These are phyloP conservation scores for Lolium perenne DNA, from an alignment of 176 grass and related monocot genomes.

Conservation along the genomic window DNA sequence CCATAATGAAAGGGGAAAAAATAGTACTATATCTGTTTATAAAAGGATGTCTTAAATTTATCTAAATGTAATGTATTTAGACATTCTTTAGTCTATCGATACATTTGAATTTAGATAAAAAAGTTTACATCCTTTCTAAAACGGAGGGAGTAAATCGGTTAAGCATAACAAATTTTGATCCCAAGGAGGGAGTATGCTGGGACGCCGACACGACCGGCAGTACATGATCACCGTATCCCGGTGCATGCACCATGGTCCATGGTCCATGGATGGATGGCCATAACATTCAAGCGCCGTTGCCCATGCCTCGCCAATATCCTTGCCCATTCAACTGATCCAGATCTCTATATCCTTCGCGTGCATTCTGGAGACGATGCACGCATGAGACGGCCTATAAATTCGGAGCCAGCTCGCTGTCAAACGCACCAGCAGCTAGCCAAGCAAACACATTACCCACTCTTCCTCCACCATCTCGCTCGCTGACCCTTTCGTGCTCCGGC, in stretches of 20 bases:
- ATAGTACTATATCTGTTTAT: no score
- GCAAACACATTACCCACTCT: neutral
- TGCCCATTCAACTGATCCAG: neutral
- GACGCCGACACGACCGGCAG: no score
- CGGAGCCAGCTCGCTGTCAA: neutral
- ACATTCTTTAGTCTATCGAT: no score
- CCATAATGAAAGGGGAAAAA: no score
- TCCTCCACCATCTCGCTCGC: neutral
- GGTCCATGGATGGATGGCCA: neutral
- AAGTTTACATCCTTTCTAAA: no score
- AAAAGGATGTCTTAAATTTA: no score
- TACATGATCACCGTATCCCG: neutral
- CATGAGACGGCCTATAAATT: neutral
- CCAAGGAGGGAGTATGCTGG: no score
- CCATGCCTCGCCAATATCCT: neutral
- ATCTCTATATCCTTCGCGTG: neutral
- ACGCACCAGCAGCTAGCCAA: neutral
- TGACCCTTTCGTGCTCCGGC: neutral
- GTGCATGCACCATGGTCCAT: neutral
- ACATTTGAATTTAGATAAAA: no score
- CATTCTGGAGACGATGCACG: neutral
- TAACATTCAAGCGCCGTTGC: neutral
- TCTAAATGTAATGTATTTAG: no score
- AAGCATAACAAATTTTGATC: no score
- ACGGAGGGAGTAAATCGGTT: no score